Evolutionary conservation across 2,329 filamentous ascomycete genomes (phyloP).

Genomic region (Sporothrix pallida): DNA sequence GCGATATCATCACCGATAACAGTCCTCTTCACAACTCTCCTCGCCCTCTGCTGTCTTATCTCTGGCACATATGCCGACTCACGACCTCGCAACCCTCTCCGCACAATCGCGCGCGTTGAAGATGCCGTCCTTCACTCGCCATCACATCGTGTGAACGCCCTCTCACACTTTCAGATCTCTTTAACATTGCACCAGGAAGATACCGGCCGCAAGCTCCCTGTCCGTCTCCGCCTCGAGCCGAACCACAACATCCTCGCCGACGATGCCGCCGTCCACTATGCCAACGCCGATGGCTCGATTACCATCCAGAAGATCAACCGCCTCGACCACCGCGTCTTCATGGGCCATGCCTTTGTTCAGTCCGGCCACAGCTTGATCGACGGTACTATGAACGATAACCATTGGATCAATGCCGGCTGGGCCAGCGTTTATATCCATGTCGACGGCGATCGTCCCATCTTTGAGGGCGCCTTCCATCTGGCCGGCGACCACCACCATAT

Average conservation of each 20-base stretch:
- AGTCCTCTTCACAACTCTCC: constrained; percentile 19
- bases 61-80: constrained; percentile 65
- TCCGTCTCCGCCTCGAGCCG: constrained; percentile 83
- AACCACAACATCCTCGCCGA: constrained; percentile 88
- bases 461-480: constrained; percentile 87
- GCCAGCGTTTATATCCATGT: constrained; percentile 77
- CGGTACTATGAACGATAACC: constrained; percentile 49
- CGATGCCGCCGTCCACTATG: constrained; percentile 73
- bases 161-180: constrained; percentile 82
- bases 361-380: constrained; percentile 62
- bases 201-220: constrained; percentile 63
- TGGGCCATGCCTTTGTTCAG: constrained; percentile 75
- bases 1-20: too few species aligned
- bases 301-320: constrained; percentile 73
- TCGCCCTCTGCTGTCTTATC: constrained; percentile 25
- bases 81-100: constrained; percentile 75
- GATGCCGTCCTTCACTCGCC: constrained; percentile 78
- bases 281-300: constrained; percentile 74
- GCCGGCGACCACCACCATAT: constrained; percentile 85
- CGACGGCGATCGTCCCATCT: constrained; percentile 80
- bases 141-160: constrained; percentile 77
- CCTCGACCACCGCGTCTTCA: constrained; percentile 79
- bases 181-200: constrained; percentile 71
- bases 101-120: constrained; percentile 73
- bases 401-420: constrained; percentile 86